Evolutionary conservation across 2,329 filamentous ascomycete genomes (phyloP), one percentile per base, ranked within the genome.

Genomic region (Pseudogymnoascus sp.): DNA sequence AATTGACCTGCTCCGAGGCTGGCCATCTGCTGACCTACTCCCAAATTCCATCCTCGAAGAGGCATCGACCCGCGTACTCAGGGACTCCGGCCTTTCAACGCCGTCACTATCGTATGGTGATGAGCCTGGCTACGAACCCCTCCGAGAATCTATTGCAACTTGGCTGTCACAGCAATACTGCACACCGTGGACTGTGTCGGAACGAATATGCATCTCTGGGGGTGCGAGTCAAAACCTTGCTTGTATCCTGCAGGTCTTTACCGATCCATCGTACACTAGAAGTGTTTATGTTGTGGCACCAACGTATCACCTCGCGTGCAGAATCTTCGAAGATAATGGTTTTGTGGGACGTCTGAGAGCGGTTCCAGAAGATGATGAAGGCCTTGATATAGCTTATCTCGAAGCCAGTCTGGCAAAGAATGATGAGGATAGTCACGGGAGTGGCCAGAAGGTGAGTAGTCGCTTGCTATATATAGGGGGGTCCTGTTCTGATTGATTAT

Each of bases 161-260:
- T 96, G 90, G 89, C 77, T 96, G 39, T 80, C 78, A 0, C 38
- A 41, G 38, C 38, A 41, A 20, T 41, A 20, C 38, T 8, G 35
- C 50, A 35, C 30, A 66, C 62, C 58, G 6, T 58, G 63, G 18
- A 66, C 72, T 5, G 77, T 79, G 12, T 69, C 79, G 3, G 78
- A 83, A 2, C 81, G 90, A 33, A 87, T 96, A 60, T 89, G 86
- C 70, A 87, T 96, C 71, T 90, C 89, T 0, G 91, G 91, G 47
- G 92, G 92, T 14, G 92, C 92, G 2, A 90, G 85, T 66, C 91
- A 96, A 77, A 91, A 87, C 70, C 73, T 96, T 2, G 90, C 88
- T 0, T 88, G 85, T 68, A 76, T 96, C 3, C 75, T 96, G 58
- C 84, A 88, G 72, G 88, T 88, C 30, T 96, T 88, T 70, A 89